Conservation (phyloP, 2,329 filamentous ascomycete species). For the Cercospora beticola region DNA sequence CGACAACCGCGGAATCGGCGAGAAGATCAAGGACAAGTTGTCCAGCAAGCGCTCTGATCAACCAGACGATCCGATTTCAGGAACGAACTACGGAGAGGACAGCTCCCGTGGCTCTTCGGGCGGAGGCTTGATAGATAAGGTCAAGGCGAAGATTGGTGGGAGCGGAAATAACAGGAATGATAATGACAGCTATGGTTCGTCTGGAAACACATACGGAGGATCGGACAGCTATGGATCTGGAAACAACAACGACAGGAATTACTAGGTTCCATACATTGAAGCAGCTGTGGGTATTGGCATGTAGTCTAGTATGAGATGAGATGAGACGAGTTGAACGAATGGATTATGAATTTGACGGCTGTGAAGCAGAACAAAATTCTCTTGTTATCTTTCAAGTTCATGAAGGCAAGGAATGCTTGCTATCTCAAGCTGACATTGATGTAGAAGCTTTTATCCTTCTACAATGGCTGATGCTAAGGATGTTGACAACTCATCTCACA, state of each 20-base stretch:
- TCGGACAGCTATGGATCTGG: slow-evolving; percentile 11
- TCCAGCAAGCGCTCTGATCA: slow-evolving; percentile 3
- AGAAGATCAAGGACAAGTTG: slow-evolving; percentile 5
- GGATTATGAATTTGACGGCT: too few species aligned
- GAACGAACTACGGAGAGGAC: slow-evolving; percentile 11
- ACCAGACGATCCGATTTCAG: not conserved
- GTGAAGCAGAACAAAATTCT: too few species aligned
- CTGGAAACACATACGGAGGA: not conserved
- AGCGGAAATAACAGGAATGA: slow-evolving; percentile 12
- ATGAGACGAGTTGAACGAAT: too few species aligned
- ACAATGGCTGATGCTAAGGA: not conserved
- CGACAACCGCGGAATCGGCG: not conserved
- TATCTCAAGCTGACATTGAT: not conserved
- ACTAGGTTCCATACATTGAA: too few species aligned
- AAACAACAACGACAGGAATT: not conserved
- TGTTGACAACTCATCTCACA: not conserved
- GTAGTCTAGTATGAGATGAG: not conserved
- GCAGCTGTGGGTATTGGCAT: too few species aligned
- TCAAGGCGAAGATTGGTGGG: slow-evolving; percentile 14
- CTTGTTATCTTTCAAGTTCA: too few species aligned
- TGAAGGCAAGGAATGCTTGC: not conserved
- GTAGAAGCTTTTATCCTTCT: too few species aligned
- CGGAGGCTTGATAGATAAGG: slow-evolving; percentile 17
- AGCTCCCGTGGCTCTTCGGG: not conserved
- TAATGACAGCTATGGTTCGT: slow-evolving; percentile 4